Conservation (phyloP, 2,329 filamentous ascomycete species). For the Sclerotinia trifoliorum region DNA sequence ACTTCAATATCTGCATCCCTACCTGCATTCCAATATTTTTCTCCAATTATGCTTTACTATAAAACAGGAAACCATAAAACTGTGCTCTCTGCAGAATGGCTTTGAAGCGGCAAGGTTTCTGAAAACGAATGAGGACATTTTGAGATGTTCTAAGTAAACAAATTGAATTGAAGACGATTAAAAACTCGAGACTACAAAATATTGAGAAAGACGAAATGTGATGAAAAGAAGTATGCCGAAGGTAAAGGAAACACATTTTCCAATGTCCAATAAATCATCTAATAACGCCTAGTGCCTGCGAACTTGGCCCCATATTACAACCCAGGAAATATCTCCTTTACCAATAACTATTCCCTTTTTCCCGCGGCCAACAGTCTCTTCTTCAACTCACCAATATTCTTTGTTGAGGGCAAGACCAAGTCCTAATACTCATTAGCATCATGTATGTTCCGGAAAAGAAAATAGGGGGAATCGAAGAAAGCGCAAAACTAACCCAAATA, state of each 20-base stretch:
- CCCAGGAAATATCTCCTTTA: background rate
- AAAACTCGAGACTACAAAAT: background rate
- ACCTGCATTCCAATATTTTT: background rate
- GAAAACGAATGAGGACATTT: background rate
- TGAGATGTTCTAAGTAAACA: background rate
- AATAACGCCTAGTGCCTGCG: background rate
- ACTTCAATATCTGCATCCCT: background rate
- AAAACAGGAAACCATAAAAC: background rate
- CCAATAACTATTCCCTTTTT: background rate
- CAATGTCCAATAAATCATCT: background rate
- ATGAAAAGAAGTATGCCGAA: background rate
- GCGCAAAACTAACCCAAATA: constrained; percentile 26
- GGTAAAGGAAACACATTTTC: background rate
- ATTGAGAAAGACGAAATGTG: background rate
- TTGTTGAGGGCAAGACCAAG: background rate
- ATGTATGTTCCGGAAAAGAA: background rate
- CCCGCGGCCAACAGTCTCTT: constrained; percentile 23
- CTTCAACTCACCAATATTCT: constrained; percentile 17
- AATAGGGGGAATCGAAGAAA: too few relatives aligned
- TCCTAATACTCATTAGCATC: constrained; percentile 20
- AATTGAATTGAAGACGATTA: background rate
- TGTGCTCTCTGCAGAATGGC: too few relatives aligned
- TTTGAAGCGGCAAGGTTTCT: background rate
- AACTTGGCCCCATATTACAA: background rate
- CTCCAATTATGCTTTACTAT: background rate